phyloP scores from a whole-genome alignment of 805 yeast species.

The Candida stauntonica region DNA sequence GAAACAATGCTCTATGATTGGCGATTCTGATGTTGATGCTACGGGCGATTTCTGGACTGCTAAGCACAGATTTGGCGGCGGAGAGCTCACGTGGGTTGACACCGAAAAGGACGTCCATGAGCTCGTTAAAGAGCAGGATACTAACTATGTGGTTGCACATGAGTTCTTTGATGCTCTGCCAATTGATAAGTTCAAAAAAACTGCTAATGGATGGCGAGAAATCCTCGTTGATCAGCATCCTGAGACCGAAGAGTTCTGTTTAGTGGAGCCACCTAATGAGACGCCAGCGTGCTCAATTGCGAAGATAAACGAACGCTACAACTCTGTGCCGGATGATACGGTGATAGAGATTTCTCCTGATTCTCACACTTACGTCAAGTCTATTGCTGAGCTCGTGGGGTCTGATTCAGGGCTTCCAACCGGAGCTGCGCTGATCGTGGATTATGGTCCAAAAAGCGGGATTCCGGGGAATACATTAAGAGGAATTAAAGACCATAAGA shows the following conservation, averaged over 20 bases:
- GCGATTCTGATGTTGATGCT: conserved; percentile 33
- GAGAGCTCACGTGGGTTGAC: conserved; percentile 53
- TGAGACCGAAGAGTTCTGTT: conserved; percentile 38
- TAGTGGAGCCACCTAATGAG: conserved; percentile 52
- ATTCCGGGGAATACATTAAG: conserved; percentile 71
- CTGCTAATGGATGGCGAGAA: conserved; percentile 75
- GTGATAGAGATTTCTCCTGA: conserved; percentile 75
- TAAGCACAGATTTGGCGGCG: conserved; percentile 41
- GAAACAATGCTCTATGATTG: conserved; percentile 39
- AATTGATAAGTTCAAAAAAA: conserved; percentile 59
- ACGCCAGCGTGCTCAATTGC: conserved; percentile 64
- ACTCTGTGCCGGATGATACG: conserved; percentile 49
- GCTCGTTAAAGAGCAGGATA: conserved; percentile 16
- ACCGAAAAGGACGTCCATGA: conserved; percentile 45
- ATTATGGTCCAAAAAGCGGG: conserved; percentile 62
- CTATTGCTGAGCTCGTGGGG: conserved; percentile 43
- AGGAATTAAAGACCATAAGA: conserved; percentile 66
- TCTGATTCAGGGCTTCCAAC: conserved; percentile 30
- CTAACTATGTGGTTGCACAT: conserved; percentile 73
- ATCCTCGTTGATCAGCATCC: conserved; percentile 53
- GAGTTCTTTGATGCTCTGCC: conserved; percentile 89
- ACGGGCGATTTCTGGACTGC: conserved; percentile 16
- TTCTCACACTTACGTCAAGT: conserved; percentile 51
- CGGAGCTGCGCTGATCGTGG: conserved; percentile 73
- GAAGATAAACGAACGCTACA: conserved; percentile 43